Base-by-base conservation (phyloP, 2,329 filamentous ascomycete genomes). In the Ascomycota sp. region DNA sequence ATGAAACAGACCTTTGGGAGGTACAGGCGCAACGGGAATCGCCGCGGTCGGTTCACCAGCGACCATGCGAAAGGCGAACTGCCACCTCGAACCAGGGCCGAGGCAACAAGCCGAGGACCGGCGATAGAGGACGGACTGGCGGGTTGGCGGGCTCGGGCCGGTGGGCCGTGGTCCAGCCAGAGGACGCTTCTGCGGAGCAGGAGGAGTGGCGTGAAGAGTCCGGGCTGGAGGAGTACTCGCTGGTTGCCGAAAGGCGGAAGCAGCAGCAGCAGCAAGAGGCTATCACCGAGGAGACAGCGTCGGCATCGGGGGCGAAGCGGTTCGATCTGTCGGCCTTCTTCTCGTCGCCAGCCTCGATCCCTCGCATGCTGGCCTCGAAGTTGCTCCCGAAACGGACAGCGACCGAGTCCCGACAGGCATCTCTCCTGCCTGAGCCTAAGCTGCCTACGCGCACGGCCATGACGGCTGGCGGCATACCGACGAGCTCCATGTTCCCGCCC, bases 1-100 rank as follows among this genome's bases (percentile, higher is more conserved):
- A 60, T n/a, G 56, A 57, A 4, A 60, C 59, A 8, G 51, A 71
- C 36, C 55, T 72, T 8, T 72, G 66, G 65, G 65, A 63, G 21
- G 41, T 69, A 17, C 67, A 71, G 41, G 66, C 65, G 8, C 53
- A 59, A 31, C 57, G 65, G 9, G 48, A 53, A 6, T 53, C 54
- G 1, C 57, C 60, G 8, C 44, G 37, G 5, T 39, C 46, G 15
- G 30, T 38, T 22, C 39, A 39, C n/a, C 41, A 48, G 17, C 44
- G 44, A 25, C 40, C 46, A 2, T 50, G 51, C 24, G 44, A 42
- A 28, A 45, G 33, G 20, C 36, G 39, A 8, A 34, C 42, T 4
- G 37, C 37, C n/a, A 31, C 39, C 6, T 36, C 38, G 15, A 23
- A 34, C 4, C 35, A 38, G 4, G 43, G 36, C 25, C 42, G 44